These are phyloP conservation scores for Debaryomycetaceae sp. DNA, from an alignment of 1,139 yeast species.

Conservation along the genomic window DNA sequence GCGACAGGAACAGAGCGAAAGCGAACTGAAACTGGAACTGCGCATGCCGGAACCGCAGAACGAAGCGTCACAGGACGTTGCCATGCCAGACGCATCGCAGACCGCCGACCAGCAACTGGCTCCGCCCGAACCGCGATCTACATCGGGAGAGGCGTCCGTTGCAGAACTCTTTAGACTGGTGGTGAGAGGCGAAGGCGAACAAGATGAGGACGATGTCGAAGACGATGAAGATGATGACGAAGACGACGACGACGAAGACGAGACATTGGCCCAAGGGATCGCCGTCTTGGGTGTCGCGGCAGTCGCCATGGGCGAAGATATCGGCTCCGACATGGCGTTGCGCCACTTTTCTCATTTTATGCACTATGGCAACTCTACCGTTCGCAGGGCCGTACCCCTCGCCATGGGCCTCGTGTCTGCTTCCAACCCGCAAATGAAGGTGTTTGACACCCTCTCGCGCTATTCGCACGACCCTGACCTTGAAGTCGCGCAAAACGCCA, in stretches of 20 bases:
- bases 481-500: constrained; percentile 91
- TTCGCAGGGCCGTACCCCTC: constrained; percentile 90
- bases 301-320: constrained; percentile 96
- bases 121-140: constrained; percentile 6
- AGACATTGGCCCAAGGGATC: constrained; percentile 69
- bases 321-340: constrained; percentile 94
- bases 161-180: too few relatives aligned
- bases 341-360: constrained; percentile 95
- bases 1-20: constrained; percentile 25
- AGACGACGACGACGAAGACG: constrained; percentile 33
- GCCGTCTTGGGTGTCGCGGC: constrained; percentile 92
- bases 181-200: constrained; percentile 11
- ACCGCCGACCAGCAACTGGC: constrained; percentile 10
- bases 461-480: constrained; percentile 93
- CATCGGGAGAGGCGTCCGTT: constrained; percentile 23
- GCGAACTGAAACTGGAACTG: constrained; percentile 3
- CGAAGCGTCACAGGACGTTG: constrained; percentile 10
- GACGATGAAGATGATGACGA: constrained; percentile 17
- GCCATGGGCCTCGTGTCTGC: constrained; percentile 95
- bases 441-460: constrained; percentile 89
- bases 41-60: constrained; percentile 4
- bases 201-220: constrained; percentile 14
- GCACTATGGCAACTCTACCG: constrained; percentile 93
- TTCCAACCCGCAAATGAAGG: constrained; percentile 94
- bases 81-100: constrained; percentile 22